Conservation (phyloP, 257 asterid genomes). For the Prunella vulgaris region DNA sequence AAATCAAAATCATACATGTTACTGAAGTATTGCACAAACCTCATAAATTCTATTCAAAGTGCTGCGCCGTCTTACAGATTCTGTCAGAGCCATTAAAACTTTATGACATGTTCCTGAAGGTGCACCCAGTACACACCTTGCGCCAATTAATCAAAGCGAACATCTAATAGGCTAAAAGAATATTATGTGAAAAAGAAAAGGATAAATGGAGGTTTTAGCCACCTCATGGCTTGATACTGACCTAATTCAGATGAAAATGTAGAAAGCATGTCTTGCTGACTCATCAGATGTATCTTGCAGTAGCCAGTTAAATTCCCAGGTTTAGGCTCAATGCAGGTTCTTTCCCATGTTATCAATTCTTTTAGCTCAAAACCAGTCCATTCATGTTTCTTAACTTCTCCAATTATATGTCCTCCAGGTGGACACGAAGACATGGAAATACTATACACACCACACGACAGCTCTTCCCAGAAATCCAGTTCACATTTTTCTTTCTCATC, state of each 20-base stretch:
- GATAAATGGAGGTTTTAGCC: slow-evolving; percentile 8
- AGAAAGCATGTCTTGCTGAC: slow-evolving; percentile 25
- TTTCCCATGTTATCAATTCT: slow-evolving; percentile 81
- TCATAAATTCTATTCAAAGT: slow-evolving; percentile 44
- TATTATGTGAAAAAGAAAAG: neutral
- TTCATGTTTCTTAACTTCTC: slow-evolving; percentile 62
- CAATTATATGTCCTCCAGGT: slow-evolving; percentile 30
- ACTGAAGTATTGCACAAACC: slow-evolving; percentile 32
- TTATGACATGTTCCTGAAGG: slow-evolving; percentile 38
- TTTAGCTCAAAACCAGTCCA: slow-evolving; percentile 64
- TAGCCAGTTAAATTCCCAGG: slow-evolving; percentile 32
- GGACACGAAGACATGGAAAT: slow-evolving; percentile 37
- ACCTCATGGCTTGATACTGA: slow-evolving; percentile 24
- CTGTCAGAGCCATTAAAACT: slow-evolving; percentile 67
- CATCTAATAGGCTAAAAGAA: slow-evolving; percentile 1
- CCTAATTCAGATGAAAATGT: slow-evolving; percentile 40
- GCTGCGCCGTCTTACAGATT: slow-evolving; percentile 73
- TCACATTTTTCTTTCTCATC: slow-evolving; percentile 40
- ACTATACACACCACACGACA: slow-evolving; percentile 90
- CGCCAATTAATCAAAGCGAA: slow-evolving; percentile 10
- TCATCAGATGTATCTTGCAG: slow-evolving; percentile 19
- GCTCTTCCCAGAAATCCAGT: slow-evolving; percentile 83
- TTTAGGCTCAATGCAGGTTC: slow-evolving; percentile 59
- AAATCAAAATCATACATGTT: slow-evolving; percentile 11
- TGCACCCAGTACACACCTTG: slow-evolving; percentile 31